Percentiles rank a stretch among this genome's conserved stretches.
Evolutionary conservation across 2,329 filamentous ascomycete genomes (phyloP).

Genomic region (Phyllosticta citrichinensis): DNA sequence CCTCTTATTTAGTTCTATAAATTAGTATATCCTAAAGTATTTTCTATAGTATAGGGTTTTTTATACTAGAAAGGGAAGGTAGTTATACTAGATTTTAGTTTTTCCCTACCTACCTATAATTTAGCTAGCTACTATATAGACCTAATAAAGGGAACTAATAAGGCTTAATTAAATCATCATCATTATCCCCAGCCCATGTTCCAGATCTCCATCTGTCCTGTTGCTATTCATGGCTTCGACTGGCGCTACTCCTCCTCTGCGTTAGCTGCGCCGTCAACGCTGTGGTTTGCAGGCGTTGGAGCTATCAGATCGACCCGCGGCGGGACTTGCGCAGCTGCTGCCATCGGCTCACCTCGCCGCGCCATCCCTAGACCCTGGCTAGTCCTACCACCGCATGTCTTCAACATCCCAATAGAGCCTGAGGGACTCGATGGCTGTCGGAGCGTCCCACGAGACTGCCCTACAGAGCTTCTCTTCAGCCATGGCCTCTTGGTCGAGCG

Average conservation of each 20-base stretch:
- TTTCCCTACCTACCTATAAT: too few species aligned
- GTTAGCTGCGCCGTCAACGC: not conserved
- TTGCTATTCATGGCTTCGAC: not conserved
- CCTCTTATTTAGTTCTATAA: too few species aligned
- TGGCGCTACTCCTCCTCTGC: not conserved
- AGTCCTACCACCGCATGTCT: not conserved
- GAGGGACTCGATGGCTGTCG: not conserved
- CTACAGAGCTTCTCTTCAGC: not conserved
- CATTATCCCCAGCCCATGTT: not conserved
- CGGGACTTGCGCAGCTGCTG: not conserved
- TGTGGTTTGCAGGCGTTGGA: not conserved
- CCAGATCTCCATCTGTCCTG: not conserved
- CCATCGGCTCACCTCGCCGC: not conserved
- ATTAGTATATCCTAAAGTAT: too few species aligned
- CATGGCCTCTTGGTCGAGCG: not conserved
- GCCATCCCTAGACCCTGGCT: not conserved
- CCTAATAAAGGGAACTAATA: too few species aligned
- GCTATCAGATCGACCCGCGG: not conserved
- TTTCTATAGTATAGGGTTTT: too few species aligned
- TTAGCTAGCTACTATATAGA: too few species aligned
- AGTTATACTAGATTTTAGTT: too few species aligned
- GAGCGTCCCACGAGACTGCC: not conserved
- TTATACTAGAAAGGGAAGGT: too few species aligned
- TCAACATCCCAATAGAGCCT: not conserved
- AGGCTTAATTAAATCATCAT: too few species aligned